phyloP scores from a whole-genome alignment of 176 grass and related monocot genomes.

The Musa beccarii region DNA sequence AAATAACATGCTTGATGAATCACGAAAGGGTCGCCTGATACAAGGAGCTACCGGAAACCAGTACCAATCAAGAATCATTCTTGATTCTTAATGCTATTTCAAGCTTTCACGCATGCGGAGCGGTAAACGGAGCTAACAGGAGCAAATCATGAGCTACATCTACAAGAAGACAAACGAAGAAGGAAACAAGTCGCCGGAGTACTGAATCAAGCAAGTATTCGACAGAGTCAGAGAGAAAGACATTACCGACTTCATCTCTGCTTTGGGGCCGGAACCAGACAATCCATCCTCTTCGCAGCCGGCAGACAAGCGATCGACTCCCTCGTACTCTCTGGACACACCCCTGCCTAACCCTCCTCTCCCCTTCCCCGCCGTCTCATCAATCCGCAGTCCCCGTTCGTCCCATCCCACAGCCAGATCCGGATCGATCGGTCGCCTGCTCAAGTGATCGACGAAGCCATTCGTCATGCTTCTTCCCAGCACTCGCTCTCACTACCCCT shows the following conservation, averaged over 20 bases:
- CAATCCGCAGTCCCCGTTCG: neutral
- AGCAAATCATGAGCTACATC: neutral
- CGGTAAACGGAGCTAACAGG: neutral
- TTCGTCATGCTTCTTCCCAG: neutral
- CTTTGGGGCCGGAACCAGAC: slow-evolving; percentile 32
- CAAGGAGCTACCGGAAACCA: too few species aligned
- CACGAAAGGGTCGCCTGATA: too few species aligned
- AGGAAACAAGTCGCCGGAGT: neutral
- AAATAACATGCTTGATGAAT: too few species aligned
- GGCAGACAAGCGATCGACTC: slow-evolving; percentile 38
- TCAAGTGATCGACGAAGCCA: slow-evolving; percentile 24
- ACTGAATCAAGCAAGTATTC: too few species aligned
- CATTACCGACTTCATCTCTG: slow-evolving; percentile 39
- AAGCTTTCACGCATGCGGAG: neutral
- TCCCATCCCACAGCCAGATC: slow-evolving; percentile 5
- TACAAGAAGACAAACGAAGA: too few species aligned
- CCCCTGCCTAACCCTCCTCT: slow-evolving; percentile 1
- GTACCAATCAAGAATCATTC: too few species aligned
- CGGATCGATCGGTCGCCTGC: slow-evolving; percentile 3
- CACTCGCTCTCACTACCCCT: too few species aligned
- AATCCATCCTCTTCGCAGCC: slow-evolving; percentile 19
- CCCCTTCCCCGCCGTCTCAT: slow-evolving; percentile 9
- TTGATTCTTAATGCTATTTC: neutral
- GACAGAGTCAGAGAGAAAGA: neutral
- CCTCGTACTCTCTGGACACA: slow-evolving; percentile 25